phyloP scores from a whole-genome alignment of 129 eudicot genomes.

The Calendula officinalis region DNA sequence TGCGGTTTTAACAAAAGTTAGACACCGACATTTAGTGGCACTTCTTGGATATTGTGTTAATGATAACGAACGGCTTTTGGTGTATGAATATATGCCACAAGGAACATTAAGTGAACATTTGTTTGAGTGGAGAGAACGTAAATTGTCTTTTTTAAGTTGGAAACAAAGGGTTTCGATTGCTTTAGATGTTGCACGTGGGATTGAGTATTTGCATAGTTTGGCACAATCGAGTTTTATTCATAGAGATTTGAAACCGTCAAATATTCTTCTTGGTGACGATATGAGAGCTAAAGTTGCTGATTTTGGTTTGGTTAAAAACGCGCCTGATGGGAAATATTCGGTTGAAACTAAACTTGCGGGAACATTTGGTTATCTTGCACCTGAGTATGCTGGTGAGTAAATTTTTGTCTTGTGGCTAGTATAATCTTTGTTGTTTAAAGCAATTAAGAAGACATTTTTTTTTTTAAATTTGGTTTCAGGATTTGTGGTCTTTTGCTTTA shows the following conservation, averaged over 20 bases:
- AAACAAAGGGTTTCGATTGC: slow-evolving; percentile 58
- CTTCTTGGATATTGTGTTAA: slow-evolving; percentile 54
- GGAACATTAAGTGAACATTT: slow-evolving; percentile 56
- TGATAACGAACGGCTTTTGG: slow-evolving; percentile 63
- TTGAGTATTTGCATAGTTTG: slow-evolving; percentile 59
- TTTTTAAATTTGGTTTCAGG: slow-evolving; percentile 14
- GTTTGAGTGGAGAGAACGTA: slow-evolving; percentile 37
- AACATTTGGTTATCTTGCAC: slow-evolving; percentile 63
- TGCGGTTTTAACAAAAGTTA: slow-evolving; percentile 52
- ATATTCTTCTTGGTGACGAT: slow-evolving; percentile 56
- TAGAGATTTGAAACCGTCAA: slow-evolving; percentile 55
- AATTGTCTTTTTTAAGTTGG: slow-evolving; percentile 42
- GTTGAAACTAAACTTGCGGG: slow-evolving; percentile 62
- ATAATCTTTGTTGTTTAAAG: not conserved
- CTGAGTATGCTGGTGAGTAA: slow-evolving; percentile 54
- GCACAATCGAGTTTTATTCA: slow-evolving; percentile 58
- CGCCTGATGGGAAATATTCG: slow-evolving; percentile 58
- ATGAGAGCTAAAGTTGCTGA: slow-evolving; percentile 70
- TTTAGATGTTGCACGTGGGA: slow-evolving; percentile 62
- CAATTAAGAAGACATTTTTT: not conserved
- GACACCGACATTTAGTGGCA: slow-evolving; percentile 60
- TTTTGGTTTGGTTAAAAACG: slow-evolving; percentile 59
- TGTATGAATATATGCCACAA: slow-evolving; percentile 66
- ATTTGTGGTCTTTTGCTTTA: not conserved
- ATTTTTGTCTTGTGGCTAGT: not conserved